phyloP scores from a whole-genome alignment of 2,329 filamentous ascomycete species.

The Aspergillus alliaceus region DNA sequence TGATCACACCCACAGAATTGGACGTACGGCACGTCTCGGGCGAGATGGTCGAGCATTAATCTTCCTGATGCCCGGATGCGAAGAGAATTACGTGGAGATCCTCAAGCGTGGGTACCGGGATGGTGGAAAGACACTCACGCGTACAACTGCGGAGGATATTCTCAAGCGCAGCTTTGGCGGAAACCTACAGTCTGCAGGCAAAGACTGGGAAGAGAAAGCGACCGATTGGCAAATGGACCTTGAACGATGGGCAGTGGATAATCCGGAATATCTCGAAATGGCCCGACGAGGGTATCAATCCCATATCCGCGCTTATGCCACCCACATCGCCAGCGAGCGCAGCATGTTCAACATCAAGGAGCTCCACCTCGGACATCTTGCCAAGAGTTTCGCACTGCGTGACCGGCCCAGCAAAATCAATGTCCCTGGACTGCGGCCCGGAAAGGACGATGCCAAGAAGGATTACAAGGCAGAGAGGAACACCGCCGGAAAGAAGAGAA shows the following conservation, averaged over 20 bases:
- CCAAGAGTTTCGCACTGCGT: slow-evolving; percentile 87
- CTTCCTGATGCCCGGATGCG: slow-evolving; percentile 85
- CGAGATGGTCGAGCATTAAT: slow-evolving; percentile 82
- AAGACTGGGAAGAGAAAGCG: slow-evolving; percentile 64
- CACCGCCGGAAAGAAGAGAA: slow-evolving; percentile 36
- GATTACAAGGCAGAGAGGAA: slow-evolving; percentile 47
- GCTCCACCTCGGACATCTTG: slow-evolving; percentile 86
- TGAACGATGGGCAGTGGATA: slow-evolving; percentile 65
- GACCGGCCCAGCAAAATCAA: slow-evolving; percentile 83
- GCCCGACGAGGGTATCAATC: slow-evolving; percentile 85
- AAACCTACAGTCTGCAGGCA: slow-evolving; percentile 39
- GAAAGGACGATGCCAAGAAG: slow-evolving; percentile 47
- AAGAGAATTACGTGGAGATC: slow-evolving; percentile 85
- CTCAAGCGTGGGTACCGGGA: slow-evolving; percentile 70
- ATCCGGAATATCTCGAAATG: slow-evolving; percentile 71
- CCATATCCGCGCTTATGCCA: slow-evolving; percentile 91
- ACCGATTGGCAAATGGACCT: slow-evolving; percentile 68
- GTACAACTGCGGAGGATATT: slow-evolving; percentile 65
- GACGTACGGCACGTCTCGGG: slow-evolving; percentile 90
- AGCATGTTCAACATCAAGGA: slow-evolving; percentile 87
- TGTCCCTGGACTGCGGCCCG: slow-evolving; percentile 50
- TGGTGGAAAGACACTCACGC: slow-evolving; percentile 62
- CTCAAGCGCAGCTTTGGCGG: slow-evolving; percentile 64
- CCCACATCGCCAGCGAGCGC: slow-evolving; percentile 82
- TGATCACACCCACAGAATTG: slow-evolving; percentile 92